Base-by-base conservation (phyloP, 78 protist species). In the Cyanophora paradoxa region DNA sequence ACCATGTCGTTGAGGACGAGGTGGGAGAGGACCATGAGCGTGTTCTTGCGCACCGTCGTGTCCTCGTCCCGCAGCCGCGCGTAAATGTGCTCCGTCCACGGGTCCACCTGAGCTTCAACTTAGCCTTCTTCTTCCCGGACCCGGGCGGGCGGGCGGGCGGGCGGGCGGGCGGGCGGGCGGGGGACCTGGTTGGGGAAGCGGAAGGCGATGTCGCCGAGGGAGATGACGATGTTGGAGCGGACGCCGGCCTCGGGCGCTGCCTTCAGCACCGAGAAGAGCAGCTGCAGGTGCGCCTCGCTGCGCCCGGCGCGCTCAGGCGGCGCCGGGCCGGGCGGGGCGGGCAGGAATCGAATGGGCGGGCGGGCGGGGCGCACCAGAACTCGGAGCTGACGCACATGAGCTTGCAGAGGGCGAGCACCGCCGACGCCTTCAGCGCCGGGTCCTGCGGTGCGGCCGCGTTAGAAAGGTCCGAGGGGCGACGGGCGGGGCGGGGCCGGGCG, bases 1-100 rank as follows among this genome's bases (percentile, higher is more conserved):
- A 95, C 48, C 97, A 92, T 94, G 76, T 86, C 97, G 80, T 92
- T 88, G 36, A 95, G 82, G 68, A 92, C 85, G 42, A 95, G 84
- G 78, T 95, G 98, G 26, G 94, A 79, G 19, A 92, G 77, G 17
- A 94, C 96, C 86, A 89, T 76, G 26, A 95, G 74, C 28, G 95
- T 44, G 72, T 85, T 86, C 58, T 81, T 78, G 44, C 98, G 87
- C 76, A 90, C 92, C 3, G n/a, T 33, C 64, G 10, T 26, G 72
- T 88, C 81, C 7, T 6, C 0, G 72, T 95, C 96, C 41, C 72
- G 57, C 57, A 95, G 82, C 39, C 80, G 72, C 8, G 19, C 42
- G 88, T 57, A 90, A 46, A 70, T 8, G 44, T 68, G 78, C 8
- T 37, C 30, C 30, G 89, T 85, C 90, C 91, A 93, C n/a, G 94